Conservation (phyloP, 345 rosid species). For the Arabis hirsuta region DNA sequence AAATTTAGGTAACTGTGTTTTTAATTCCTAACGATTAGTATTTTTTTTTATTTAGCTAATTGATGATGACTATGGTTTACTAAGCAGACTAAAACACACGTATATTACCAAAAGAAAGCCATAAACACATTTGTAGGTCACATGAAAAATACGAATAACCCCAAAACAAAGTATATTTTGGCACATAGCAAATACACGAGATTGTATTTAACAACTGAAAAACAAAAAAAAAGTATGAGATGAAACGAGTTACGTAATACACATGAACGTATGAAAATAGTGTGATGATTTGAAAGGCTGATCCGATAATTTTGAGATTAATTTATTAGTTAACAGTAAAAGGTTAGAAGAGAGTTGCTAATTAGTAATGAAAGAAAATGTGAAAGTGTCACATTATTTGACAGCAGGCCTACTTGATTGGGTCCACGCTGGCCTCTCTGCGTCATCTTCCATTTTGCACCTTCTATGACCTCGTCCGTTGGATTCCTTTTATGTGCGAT, state of each 20-base stretch:
- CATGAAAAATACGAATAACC: constrained; percentile 29
- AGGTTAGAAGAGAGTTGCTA: background rate
- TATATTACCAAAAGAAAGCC: background rate
- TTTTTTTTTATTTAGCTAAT: no score
- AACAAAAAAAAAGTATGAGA: background rate
- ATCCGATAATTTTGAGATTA: background rate
- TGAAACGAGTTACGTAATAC: background rate
- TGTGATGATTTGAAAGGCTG: background rate
- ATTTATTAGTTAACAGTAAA: background rate
- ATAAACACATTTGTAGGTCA: background rate
- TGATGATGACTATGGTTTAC: no score
- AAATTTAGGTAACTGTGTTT: no score
- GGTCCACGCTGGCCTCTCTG: constrained; percentile 41
- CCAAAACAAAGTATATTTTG: constrained; percentile 8
- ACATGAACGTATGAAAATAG: background rate
- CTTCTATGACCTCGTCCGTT: background rate
- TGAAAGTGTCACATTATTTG: constrained; percentile 35
- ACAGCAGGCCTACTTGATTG: constrained; percentile 36
- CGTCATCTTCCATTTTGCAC: background rate
- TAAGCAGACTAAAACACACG: no score
- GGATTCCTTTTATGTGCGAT: constrained; percentile 5
- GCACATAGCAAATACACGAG: constrained; percentile 7
- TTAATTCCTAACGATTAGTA: no score
- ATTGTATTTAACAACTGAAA: background rate
- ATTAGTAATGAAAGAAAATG: constrained; percentile 26